These are phyloP conservation scores for Colletotrichum chrysophilum DNA, from an alignment of 2,329 filamentous ascomycete species.

Conservation along the genomic window DNA sequence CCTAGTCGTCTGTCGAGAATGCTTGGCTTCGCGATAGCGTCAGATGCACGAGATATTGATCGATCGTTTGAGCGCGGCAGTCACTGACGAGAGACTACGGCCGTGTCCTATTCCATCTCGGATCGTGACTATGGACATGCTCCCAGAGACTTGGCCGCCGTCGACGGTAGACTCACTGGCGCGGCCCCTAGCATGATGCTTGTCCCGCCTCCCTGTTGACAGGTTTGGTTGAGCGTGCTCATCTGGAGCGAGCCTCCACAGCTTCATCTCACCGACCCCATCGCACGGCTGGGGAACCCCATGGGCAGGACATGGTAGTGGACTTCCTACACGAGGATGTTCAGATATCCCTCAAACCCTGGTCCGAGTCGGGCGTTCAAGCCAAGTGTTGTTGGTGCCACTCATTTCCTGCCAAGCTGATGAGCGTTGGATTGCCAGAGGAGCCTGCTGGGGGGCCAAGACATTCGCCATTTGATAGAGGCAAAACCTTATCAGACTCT, in stretches of 20 bases:
- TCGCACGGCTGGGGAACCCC: not conserved
- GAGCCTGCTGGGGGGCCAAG: not conserved
- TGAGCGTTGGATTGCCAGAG: not conserved
- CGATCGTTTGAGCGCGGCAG: not conserved
- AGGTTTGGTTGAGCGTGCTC: not conserved
- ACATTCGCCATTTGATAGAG: not conserved
- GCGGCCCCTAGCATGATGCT: not conserved
- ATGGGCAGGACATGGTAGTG: not conserved
- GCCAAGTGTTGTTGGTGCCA: not conserved
- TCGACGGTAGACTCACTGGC: not conserved
- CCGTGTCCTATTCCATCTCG: not conserved
- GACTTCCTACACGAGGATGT: too few species aligned
- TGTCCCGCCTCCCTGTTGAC: not conserved
- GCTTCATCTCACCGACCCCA: not conserved
- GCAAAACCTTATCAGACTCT: not conserved
- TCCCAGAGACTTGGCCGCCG: not conserved
- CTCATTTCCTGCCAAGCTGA: not conserved
- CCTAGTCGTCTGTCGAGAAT: not conserved
- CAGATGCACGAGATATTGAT: not conserved
- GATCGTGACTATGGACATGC: not conserved
- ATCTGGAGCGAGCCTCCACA: not conserved
- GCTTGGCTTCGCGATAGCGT: not conserved
- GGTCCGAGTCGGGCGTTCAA: not conserved
- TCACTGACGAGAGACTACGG: not conserved
- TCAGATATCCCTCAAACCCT: not conserved